phyloP scores from a whole-genome alignment of 164 flowering plant genomes.

The Buxus sempervirens region DNA sequence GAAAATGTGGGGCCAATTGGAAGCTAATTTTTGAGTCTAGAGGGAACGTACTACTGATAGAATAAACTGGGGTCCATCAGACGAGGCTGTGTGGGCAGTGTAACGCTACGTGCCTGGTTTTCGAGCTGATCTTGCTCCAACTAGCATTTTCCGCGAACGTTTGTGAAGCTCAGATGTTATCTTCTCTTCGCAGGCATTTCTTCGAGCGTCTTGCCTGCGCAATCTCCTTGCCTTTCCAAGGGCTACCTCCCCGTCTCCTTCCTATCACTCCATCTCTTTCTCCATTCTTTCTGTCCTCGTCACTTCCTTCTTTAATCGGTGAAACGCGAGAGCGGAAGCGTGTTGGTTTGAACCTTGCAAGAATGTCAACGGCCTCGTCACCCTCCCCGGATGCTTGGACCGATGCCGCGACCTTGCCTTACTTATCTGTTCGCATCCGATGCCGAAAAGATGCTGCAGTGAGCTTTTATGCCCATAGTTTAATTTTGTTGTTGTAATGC shows the following conservation, averaged over 20 bases:
- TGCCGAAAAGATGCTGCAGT: constrained; percentile 49
- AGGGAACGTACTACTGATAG: no score
- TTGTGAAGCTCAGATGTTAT: not conserved
- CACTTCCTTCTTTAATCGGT: not conserved
- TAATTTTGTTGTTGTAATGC: not conserved
- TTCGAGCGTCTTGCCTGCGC: constrained; percentile 42
- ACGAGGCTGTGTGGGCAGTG: no score
- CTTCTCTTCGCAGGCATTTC: constrained; percentile 30
- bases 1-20: no score
- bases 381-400: constrained; percentile 13
- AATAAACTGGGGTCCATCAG: no score
- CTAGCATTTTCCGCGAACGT: not conserved
- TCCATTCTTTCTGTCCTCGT: constrained; percentile 3
- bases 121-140: no score
- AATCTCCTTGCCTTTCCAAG: constrained; percentile 8
- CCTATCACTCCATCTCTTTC: constrained; percentile 4
- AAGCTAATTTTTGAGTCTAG: no score
- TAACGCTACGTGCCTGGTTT: no score
- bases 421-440: constrained; percentile 48
- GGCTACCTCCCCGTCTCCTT: constrained; percentile 12
- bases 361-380: constrained; percentile 6
- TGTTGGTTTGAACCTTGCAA: not conserved
- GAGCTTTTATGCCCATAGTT: constrained; percentile 10
- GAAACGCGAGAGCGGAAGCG: not conserved
- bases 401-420: constrained; percentile 29